phyloP scores from a whole-genome alignment of 306 rosid genomes.

The Glycine tomentella region DNA sequence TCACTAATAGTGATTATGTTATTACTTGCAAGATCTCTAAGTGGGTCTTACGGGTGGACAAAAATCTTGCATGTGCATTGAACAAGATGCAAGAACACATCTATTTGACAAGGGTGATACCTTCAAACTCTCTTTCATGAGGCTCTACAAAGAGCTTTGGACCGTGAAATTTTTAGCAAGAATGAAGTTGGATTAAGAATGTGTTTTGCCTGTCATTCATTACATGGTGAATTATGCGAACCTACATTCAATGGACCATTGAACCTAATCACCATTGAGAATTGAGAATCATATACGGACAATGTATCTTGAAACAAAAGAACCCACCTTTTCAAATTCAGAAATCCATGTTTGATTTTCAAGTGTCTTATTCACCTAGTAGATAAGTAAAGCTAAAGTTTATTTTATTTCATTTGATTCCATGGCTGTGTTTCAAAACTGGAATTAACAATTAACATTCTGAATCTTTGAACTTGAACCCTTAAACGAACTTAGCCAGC shows the following conservation, averaged over 20 bases:
- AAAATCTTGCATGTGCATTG: conserved; percentile 52
- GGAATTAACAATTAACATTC: not conserved
- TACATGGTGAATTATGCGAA: conserved; percentile 34
- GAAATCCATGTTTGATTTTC: not conserved
- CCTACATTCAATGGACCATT: conserved; percentile 36
- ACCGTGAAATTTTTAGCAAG: conserved; percentile 23
- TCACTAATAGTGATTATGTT: not conserved
- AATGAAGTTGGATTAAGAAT: not conserved
- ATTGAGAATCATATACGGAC: not conserved
- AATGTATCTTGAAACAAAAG: conserved; percentile 22
- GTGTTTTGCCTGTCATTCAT: conserved; percentile 40
- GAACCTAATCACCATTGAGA: conserved; percentile 42
- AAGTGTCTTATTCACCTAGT: not conserved
- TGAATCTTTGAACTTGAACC: not conserved
- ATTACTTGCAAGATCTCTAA: not conserved
- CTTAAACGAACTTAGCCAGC: not conserved
- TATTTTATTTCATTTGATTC: not conserved
- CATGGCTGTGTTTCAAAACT: not conserved
- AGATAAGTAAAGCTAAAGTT: not conserved
- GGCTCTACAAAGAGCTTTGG: conserved; percentile 40
- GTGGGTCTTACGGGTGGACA: conserved; percentile 13
- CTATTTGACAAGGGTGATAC: conserved; percentile 32
- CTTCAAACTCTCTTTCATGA: too few relatives aligned
- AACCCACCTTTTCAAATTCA: conserved; percentile 3
- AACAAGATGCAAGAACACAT: conserved; percentile 42